Evolutionary conservation across 169 alveolate species (phyloP), one percentile per base, ranked within the genome.

Genomic region (Cyclospora cayetanensis): DNA sequence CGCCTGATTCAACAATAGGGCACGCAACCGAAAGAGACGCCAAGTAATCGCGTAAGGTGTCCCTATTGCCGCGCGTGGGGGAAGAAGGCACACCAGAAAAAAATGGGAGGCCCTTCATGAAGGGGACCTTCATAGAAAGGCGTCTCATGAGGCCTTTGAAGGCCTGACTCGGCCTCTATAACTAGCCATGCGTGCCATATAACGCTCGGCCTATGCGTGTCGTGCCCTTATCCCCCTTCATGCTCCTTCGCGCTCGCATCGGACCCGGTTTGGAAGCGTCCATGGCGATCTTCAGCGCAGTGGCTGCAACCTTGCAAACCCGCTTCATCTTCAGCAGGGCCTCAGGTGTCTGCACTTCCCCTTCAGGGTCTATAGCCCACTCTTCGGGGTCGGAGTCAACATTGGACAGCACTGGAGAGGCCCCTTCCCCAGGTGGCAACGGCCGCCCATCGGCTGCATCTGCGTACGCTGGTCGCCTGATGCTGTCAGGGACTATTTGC

Each of bases 391-490:
- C 80, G 27, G 50, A 12, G 46, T 68, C 41, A 12, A 29, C 80
- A 68, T 25, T 11, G 76, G 39, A 1, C 15, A 9, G 37, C 20
- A 1, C 29, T 11, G 1, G 76, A n/a, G 4, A 34, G 18, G 12
- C 34, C 50, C 50, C 25, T 25, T 31, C n/a, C 27, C 52, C 80
- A 34, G 80, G 80, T 22, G 80, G 80, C 42, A 31, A 25, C 9
- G 79, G 79, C 46, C 46, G 41, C 37, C 84, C 84, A 34, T 41
- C 84, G 7, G 53, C 63, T 7, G 84, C 42, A 4, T 34, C n/a
- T 0, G 91, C 91, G 82, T 63, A 84, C 31, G 80, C 52, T 12
- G 91, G 91, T 35, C 82, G 79, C 31, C 46, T 80, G 25, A 84
- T 63, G 29, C 20, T 1, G 29, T 25, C 29, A 22, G 91, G 91